Evolutionary conservation across 1,139 yeast species (phyloP), one percentile per base, ranked within the genome.

Genomic region (Geotrichum australiense): DNA sequence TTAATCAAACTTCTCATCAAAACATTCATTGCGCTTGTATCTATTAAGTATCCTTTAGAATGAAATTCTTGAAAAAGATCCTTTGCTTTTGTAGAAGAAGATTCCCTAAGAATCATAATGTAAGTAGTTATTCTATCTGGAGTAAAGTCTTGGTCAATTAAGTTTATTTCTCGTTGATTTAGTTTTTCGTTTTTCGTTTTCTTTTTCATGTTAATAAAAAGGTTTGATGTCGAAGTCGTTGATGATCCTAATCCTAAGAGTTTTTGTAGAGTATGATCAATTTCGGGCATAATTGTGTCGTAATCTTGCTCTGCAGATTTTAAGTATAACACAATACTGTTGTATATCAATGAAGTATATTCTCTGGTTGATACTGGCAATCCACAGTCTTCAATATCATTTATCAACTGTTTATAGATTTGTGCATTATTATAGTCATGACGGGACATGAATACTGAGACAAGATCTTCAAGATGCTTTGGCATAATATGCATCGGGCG

Each of bases 401-500:
- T 24, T 11, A 41, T 29, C 7, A 41, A 4, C 10, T 35, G 38
- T 16, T 20, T 37, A 22, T 25, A 36, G 2, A 39, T 25, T 4
- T 42, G 28, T 11, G 29, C 28, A 34, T 38, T 29, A 14, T 42
- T 30, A 8, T 32, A 36, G 16, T 45, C 31, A 26, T 39, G 23
- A 12, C 29, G 31, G 22, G 22, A 45, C 42, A 65, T 49, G 41
- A 69, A 61, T 26, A 51, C 51, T 2, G 52, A 44, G 18, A 73
- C 45, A 26, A 74, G 59, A 7, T 58, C 61, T 45, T 71, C 69
- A 26, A 73, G 56, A 49, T 71, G 71, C 7, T 53, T 48, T 3
- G 65, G 60, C 3, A 54, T 46, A 37, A 71, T 53, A 41, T 62
- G 61, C 4, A 58, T 50, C 4, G 70, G 66, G 8, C 43, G 34